Base-by-base conservation (phyloP, 129 eudicot species). In the Flaveria robusta region DNA sequence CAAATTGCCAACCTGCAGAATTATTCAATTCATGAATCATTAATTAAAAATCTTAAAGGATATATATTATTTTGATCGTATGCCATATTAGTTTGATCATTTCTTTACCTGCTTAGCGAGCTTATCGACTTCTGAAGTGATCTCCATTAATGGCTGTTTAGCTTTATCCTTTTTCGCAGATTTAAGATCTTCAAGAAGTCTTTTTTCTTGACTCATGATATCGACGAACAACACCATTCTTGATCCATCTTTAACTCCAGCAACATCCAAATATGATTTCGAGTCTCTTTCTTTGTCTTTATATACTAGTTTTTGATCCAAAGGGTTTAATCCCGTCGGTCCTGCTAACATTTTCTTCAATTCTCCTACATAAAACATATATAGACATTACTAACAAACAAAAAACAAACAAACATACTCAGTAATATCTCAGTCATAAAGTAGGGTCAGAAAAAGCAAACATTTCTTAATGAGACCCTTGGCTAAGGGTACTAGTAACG, bases 251-350 rank as follows among this genome's bases (percentile, higher is more conserved):
- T 83, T 90, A 15, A 93, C 89, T 4, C 97, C 97, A 22, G 80
- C 84, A 62, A 70, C 86, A 75, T 93, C 97, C 65, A 93, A 89
- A 80, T 82, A 93, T 0, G 81, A 42, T 75, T 83, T 93, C 16
- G 98, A 90, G 77, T 88, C 91, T 77, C 96, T 88, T 81, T 93
- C 98, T 24, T 88, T 90, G 41, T 88, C 91, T 72, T 86, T 88
- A 74, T 45, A 93, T 16, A 91, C 78, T 59, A 93, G 19, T 65
- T 88, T 93, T 87, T 88, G 96, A 85, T 93, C 97, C 78, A 90
- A 86, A 19, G 84, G 84, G 72, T 87, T 83, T 65, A 93, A 71
- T 74, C 96, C 90, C 0, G 97, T 93, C 65, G 74, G 70, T 15
- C 86, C 91, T 49, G 87, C 96, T 65, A 93, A 60, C 90, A 87